Evolutionary conservation across 495 filamentous ascomycete genomes (phyloP).

Genomic region (Terfezia boudieri): DNA sequence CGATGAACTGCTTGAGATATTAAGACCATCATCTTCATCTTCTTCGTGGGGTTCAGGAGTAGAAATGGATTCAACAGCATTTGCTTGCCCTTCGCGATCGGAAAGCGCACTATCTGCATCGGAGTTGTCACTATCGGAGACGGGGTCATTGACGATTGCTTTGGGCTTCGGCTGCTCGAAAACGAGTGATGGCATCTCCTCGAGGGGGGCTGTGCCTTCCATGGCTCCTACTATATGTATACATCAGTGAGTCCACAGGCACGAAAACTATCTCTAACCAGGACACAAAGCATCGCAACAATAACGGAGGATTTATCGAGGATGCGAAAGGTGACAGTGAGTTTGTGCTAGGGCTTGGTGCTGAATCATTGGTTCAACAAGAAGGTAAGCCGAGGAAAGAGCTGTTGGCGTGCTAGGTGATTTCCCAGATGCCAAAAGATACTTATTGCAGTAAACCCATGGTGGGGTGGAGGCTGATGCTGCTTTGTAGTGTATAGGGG

Average conservation of each 20-base stretch:
- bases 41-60: conserved; percentile 16
- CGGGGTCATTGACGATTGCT: conserved; percentile 1
- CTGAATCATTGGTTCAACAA: too few relatives aligned
- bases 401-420: too few relatives aligned
- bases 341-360: too few relatives aligned
- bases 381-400: too few relatives aligned
- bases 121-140: conserved; percentile 10
- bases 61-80: conserved; percentile 12
- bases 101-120: conserved; percentile 16
- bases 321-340: too few relatives aligned
- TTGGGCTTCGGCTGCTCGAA: background rate
- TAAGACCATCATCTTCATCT: conserved; percentile 4
- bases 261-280: too few relatives aligned
- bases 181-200: background rate
- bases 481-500: background rate
- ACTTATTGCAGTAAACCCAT: background rate
- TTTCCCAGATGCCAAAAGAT: too few relatives aligned
- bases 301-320: too few relatives aligned
- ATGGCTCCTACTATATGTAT: background rate
- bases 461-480: background rate
- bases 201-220: background rate
- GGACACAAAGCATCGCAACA: too few relatives aligned
- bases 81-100: conserved; percentile 13
- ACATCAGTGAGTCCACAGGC: too few relatives aligned
- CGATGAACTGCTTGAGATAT: conserved; percentile 12